A percentile compares a stretch with the other conserved stretches of the same genome.
Conservation (phyloP, 352 stramenopile species). For the Saprolegnia diclina region DNA sequence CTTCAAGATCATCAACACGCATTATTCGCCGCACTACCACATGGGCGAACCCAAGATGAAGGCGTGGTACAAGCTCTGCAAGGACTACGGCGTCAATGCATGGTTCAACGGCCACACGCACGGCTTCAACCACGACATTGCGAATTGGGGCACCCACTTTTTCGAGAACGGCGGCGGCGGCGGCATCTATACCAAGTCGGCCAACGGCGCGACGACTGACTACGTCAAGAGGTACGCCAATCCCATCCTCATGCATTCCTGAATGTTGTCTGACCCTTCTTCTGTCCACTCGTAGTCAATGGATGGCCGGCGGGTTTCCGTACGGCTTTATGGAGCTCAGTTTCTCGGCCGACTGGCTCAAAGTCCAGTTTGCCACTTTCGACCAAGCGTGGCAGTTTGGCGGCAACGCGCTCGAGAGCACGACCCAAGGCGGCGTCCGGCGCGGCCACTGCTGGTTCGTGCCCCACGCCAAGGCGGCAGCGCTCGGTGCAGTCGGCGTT, state of each 20-base stretch:
- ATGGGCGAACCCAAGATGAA: constrained; percentile 87
- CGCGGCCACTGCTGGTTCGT: constrained; percentile 82
- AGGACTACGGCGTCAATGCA: constrained; percentile 60
- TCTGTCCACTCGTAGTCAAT: constrained; percentile 27
- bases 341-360: constrained; percentile 78
- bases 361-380: constrained; percentile 78
- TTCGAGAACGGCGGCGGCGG: constrained; percentile 80
- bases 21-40: constrained; percentile 86
- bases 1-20: constrained; percentile 85
- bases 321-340: constrained; percentile 82
- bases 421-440: constrained; percentile 63
- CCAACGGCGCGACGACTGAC: constrained; percentile 32
- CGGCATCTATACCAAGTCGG: constrained; percentile 78
- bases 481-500: constrained; percentile 42
- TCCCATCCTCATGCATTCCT: not conserved
- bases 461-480: constrained; percentile 31
- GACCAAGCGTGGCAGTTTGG: constrained; percentile 72
- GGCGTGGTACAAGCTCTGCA: constrained; percentile 70
- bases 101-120: constrained; percentile 83
- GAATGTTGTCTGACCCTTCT: not conserved
- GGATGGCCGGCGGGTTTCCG: constrained; percentile 65
- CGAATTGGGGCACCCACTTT: constrained; percentile 79
- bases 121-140: constrained; percentile 83
- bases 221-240: constrained; percentile 44
- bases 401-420: constrained; percentile 55